A percentile compares a stretch with the other conserved stretches of the same genome.
Conservation (phyloP, 306 rosid genomes). For the Castanea crenata region DNA sequence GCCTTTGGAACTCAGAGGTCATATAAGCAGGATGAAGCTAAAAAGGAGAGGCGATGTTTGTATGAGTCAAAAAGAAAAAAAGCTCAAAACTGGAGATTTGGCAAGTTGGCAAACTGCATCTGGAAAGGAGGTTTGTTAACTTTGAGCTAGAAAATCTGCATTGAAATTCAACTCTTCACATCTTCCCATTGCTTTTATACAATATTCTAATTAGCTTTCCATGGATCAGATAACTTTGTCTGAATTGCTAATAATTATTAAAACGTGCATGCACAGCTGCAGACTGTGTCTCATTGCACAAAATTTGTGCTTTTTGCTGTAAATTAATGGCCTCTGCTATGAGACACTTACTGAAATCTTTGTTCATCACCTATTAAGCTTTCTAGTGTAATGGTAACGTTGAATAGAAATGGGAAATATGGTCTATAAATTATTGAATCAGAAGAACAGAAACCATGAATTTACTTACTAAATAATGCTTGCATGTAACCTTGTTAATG, state of each 20-base stretch:
- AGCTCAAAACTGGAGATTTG: slow-evolving; percentile 40
- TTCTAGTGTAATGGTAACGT: background rate
- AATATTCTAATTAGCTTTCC: slow-evolving; percentile 1
- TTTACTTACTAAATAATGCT: background rate
- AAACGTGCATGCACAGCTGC: background rate
- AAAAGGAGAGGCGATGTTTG: slow-evolving; percentile 68
- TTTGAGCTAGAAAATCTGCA: slow-evolving; percentile 13
- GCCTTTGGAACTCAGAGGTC: slow-evolving; percentile 94
- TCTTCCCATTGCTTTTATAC: slow-evolving; percentile 15
- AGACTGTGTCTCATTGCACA: background rate
- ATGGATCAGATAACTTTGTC: slow-evolving; percentile 18
- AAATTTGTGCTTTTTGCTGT: background rate
- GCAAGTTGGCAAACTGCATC: slow-evolving; percentile 48
- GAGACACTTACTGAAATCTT: background rate
- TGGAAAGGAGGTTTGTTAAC: slow-evolving; percentile 58
- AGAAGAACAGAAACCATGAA: background rate
- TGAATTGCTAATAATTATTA: slow-evolving; percentile 9
- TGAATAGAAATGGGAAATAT: background rate
- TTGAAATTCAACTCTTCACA: slow-evolving; percentile 9
- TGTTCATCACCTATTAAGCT: background rate
- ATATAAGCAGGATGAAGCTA: slow-evolving; percentile 62
- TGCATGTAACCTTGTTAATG: background rate
- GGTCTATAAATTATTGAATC: background rate
- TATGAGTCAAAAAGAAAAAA: slow-evolving; percentile 70
- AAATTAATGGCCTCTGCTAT: background rate